These are phyloP conservation scores for Suillus clintonianus DNA, from an alignment of 768 basidiomycete species.

Conservation along the genomic window DNA sequence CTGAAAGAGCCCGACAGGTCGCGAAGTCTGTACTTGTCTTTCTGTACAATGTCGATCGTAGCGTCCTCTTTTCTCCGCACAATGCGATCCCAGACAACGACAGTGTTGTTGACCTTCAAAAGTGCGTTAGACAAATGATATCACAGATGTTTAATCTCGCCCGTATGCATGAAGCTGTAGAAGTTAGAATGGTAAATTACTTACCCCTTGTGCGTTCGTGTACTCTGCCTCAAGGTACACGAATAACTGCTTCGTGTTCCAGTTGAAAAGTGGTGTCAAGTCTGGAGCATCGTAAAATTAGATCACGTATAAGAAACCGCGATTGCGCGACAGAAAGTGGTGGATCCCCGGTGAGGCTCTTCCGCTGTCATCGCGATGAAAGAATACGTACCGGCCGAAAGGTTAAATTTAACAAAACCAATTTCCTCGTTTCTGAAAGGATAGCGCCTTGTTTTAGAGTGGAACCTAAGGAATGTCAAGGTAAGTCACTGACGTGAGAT, in stretches of 20 bases:
- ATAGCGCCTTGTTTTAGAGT: conserved; percentile 53
- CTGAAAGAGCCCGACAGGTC: conserved; percentile 75
- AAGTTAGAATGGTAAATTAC: conserved; percentile 26
- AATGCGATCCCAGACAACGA: conserved; percentile 93
- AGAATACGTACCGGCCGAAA: conserved; percentile 67
- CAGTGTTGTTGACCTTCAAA: conserved; percentile 64
- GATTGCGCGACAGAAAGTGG: conserved; percentile 3
- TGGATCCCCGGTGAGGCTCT: conserved; percentile 23
- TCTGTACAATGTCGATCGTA: conserved; percentile 53
- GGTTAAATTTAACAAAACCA: conserved; percentile 79
- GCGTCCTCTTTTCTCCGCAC: conserved; percentile 80
- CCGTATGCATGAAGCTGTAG: background rate
- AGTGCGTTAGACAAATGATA: conserved; percentile 9
- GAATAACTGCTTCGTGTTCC: conserved; percentile 97
- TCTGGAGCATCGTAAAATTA: conserved; percentile 44
- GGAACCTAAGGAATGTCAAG: conserved; percentile 37
- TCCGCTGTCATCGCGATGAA: conserved; percentile 25
- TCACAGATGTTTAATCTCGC: background rate
- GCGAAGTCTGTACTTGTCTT: conserved; percentile 85
- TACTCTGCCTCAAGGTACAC: conserved; percentile 87
- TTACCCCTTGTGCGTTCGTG: conserved; percentile 67
- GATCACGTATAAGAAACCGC: conserved; percentile 2
- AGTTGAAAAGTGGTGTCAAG: conserved; percentile 81
- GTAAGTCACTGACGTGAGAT: conserved; percentile 14
- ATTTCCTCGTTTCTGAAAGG: conserved; percentile 68